Conservation (phyloP, 352 stramenopile genomes). For the Globisporangium emineosum region DNA sequence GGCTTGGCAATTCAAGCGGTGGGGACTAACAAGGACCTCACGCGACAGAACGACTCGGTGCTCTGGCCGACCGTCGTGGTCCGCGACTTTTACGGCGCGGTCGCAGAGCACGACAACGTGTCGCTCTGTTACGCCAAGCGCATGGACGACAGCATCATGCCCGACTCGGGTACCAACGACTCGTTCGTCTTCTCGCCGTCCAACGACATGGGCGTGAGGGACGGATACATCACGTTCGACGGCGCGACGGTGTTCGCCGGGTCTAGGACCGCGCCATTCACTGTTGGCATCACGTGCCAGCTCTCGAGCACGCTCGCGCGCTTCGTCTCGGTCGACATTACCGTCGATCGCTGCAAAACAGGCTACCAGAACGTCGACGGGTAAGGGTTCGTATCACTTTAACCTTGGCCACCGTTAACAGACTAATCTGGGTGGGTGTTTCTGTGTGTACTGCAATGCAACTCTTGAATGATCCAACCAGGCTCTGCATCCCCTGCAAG, state of each 20-base stretch:
- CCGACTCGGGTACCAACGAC: conserved; percentile 20
- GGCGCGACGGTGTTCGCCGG: conserved; percentile 34
- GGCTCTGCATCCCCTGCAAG: conserved; percentile 47
- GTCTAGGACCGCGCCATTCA: conserved; percentile 31
- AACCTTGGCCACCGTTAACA: background rate
- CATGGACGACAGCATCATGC: conserved; percentile 18
- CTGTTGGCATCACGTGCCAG: conserved; percentile 41
- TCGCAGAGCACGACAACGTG: conserved; percentile 46
- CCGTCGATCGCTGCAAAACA: conserved; percentile 47
- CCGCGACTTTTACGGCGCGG: conserved; percentile 52
- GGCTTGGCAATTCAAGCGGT: background rate
- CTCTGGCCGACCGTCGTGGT: conserved; percentile 65
- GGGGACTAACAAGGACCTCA: background rate
- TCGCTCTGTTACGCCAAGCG: conserved; percentile 17
- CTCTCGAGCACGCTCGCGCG: conserved; percentile 21
- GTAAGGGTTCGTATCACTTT: conserved; percentile 24
- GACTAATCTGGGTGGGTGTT: background rate
- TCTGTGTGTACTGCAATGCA: background rate
- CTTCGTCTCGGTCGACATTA: conserved; percentile 30
- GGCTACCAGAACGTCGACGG: conserved; percentile 62
- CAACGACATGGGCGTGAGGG: conserved; percentile 20
- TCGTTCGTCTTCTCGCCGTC: conserved; percentile 47
- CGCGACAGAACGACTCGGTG: conserved; percentile 4
- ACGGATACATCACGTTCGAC: conserved; percentile 53
- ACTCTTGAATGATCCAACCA: conserved; percentile 11